Percentiles rank a stretch among this genome's conserved stretches.
Conservation (phyloP, 148 eudicot species). For the Beta vulgaris region DNA sequence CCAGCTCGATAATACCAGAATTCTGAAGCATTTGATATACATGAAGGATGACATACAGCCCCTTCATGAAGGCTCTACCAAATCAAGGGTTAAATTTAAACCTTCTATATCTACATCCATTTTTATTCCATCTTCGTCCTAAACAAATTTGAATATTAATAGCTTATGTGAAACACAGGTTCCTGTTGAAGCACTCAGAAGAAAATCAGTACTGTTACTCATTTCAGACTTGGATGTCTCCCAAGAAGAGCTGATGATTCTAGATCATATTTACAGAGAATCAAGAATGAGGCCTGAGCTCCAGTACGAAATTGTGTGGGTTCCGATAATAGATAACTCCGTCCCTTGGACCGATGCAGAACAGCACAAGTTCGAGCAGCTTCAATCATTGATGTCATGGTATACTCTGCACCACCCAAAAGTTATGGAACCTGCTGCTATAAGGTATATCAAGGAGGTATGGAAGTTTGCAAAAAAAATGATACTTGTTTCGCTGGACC, state of each 20-base stretch:
- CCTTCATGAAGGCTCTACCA: constrained; percentile 48
- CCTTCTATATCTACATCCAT: constrained; percentile 9
- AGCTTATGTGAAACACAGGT: constrained; percentile 38
- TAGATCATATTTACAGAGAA: constrained; percentile 49
- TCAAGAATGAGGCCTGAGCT: constrained; percentile 38
- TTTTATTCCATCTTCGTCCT: neutral
- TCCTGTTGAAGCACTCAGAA: constrained; percentile 59
- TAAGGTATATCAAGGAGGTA: constrained; percentile 65
- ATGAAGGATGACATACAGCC: constrained; percentile 64
- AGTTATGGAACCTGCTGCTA: constrained; percentile 65
- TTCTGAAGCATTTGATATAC: constrained; percentile 61
- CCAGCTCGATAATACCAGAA: constrained; percentile 66
- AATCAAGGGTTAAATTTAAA: constrained; percentile 41
- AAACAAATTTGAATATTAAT: neutral
- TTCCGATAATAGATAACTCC: constrained; percentile 59
- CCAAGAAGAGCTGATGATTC: constrained; percentile 51
- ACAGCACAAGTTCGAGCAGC: constrained; percentile 41
- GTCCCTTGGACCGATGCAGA: constrained; percentile 48
- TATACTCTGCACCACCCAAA: constrained; percentile 61
- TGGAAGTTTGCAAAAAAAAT: constrained; percentile 68
- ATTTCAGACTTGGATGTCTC: constrained; percentile 71
- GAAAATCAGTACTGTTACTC: constrained; percentile 66
- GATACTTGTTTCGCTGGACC: constrained; percentile 74
- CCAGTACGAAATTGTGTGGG: constrained; percentile 81
- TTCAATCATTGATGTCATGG: constrained; percentile 78